Evolutionary conservation across 768 basidiomycete species (phyloP).

Genomic region (Russula olivacea): DNA sequence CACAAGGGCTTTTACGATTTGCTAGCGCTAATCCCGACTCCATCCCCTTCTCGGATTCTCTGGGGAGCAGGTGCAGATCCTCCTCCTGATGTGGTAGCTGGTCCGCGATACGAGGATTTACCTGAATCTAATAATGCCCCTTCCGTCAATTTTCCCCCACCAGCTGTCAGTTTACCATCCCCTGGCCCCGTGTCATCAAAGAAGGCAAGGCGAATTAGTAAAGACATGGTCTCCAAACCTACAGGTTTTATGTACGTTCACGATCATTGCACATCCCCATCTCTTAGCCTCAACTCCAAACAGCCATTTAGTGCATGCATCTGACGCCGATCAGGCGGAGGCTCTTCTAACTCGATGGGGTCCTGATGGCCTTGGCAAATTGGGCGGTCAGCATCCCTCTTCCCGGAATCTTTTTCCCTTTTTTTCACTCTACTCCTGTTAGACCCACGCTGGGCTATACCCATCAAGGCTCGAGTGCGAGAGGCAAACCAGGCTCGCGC

Average conservation of each 20-base stretch:
- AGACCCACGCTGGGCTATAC: conserved; percentile 87
- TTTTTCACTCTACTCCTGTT: conserved; percentile 25
- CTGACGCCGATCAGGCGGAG: conserved; percentile 83
- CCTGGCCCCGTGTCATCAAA: conserved; percentile 32
- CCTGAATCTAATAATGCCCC: conserved; percentile 31
- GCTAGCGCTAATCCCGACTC: conserved; percentile 64
- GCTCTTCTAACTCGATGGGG: conserved; percentile 85
- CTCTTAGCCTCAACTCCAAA: conserved; percentile 25
- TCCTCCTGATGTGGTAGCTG: conserved; percentile 44
- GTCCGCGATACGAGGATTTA: conserved; percentile 65
- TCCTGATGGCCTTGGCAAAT: conserved; percentile 81
- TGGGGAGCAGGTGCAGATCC: conserved; percentile 40
- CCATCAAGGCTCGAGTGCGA: conserved; percentile 75
- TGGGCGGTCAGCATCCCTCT: conserved; percentile 57
- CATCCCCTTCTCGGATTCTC: conserved; percentile 56
- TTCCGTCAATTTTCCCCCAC: conserved; percentile 19
- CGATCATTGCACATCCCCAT: conserved; percentile 20
- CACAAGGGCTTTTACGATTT: conserved; percentile 92
- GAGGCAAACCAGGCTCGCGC: conserved; percentile 62
- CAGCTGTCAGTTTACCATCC: conserved; percentile 33
- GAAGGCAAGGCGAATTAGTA: conserved; percentile 66
- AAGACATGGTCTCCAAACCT: conserved; percentile 84
- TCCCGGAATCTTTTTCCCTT: conserved; percentile 17
- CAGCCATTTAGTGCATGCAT: conserved; percentile 88
- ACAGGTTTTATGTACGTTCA: conserved; percentile 74